A percentile compares a stretch with the other conserved stretches of the same genome.
Conservation (phyloP, 2,329 filamentous ascomycete genomes). For the Alternaria hordeiaustralica region DNA sequence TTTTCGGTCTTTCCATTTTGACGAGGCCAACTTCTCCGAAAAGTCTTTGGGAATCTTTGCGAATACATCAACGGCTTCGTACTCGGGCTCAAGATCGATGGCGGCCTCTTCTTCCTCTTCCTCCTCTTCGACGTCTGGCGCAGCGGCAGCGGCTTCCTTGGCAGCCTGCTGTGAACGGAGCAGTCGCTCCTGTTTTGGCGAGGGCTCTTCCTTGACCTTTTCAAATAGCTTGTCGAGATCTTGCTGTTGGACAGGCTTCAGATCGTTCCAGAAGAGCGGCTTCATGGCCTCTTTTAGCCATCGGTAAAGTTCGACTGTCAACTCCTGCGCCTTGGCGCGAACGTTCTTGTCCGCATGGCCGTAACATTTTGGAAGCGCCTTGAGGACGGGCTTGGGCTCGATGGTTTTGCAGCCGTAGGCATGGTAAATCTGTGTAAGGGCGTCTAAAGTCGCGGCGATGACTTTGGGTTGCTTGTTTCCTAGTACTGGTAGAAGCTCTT, state of each 20-base stretch:
- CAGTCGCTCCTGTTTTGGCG: conserved; percentile 88
- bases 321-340: conserved; percentile 86
- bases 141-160: conserved; percentile 71
- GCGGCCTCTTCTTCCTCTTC: conserved; percentile 67
- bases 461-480: conserved; percentile 92
- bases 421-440: conserved; percentile 84
- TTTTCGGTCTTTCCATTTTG: conserved; percentile 99
- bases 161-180: conserved; percentile 89
- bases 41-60: conserved; percentile 83
- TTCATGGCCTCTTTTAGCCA: conserved; percentile 99
- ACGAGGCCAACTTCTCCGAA: conserved; percentile 80
- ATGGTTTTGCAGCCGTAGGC: conserved; percentile 94
- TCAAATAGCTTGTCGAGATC: conserved; percentile 96
- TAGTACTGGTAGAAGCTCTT: conserved; percentile 84
- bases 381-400: conserved; percentile 90
- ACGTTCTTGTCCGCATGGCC: conserved; percentile 98
- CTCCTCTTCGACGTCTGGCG: conserved; percentile 59
- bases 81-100: conserved; percentile 68
- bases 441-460: conserved; percentile 75
- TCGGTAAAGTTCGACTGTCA: conserved; percentile 93
- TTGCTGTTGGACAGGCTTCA: conserved; percentile 93
- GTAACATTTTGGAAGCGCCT: conserved; percentile 86
- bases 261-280: conserved; percentile 92
- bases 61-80: conserved; percentile 85
- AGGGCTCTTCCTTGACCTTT: conserved; percentile 83